phyloP scores from a whole-genome alignment of 441 rosid species.

The Erodium moschatum region DNA sequence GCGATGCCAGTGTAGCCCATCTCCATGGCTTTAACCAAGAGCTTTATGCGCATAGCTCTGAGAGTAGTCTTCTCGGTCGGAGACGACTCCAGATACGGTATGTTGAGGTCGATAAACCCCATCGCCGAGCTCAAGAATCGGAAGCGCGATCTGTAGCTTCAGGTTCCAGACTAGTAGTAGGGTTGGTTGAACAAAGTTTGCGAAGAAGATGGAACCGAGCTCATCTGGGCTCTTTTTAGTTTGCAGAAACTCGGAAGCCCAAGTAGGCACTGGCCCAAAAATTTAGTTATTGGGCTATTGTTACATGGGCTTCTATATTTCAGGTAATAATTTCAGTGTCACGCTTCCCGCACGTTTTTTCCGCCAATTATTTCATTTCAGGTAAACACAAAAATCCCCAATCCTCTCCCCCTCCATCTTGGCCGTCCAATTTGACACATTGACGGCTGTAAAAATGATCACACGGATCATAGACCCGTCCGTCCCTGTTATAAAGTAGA shows the following conservation, averaged over 20 bases:
- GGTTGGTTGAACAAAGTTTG: background rate
- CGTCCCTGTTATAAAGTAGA: too few relatives aligned
- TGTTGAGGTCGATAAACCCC: slow-evolving; percentile 73
- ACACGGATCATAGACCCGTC: background rate
- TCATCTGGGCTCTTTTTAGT: background rate
- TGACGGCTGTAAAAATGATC: background rate
- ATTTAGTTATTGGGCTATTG: background rate
- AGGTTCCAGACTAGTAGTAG: background rate
- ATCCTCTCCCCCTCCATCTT: background rate
- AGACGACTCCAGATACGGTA: slow-evolving; percentile 41
- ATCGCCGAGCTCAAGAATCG: slow-evolving; percentile 20
- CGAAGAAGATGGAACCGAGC: background rate
- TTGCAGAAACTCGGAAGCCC: background rate
- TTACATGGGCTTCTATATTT: too few relatives aligned
- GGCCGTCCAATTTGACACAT: background rate
- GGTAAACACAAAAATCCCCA: background rate
- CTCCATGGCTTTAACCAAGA: slow-evolving; percentile 65
- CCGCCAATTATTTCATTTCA: background rate
- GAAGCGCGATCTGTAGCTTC: background rate
- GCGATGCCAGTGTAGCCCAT: slow-evolving; percentile 86
- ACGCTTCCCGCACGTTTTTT: background rate
- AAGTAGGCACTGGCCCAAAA: background rate
- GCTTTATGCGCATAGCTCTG: slow-evolving; percentile 42
- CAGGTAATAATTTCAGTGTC: background rate
- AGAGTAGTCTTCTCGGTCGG: slow-evolving; percentile 25